A percentile compares a stretch with the other conserved stretches of the same genome.
These are phyloP conservation scores for Protomyces macrosporus DNA, from an alignment of 1,139 yeast species.

Conservation along the genomic window DNA sequence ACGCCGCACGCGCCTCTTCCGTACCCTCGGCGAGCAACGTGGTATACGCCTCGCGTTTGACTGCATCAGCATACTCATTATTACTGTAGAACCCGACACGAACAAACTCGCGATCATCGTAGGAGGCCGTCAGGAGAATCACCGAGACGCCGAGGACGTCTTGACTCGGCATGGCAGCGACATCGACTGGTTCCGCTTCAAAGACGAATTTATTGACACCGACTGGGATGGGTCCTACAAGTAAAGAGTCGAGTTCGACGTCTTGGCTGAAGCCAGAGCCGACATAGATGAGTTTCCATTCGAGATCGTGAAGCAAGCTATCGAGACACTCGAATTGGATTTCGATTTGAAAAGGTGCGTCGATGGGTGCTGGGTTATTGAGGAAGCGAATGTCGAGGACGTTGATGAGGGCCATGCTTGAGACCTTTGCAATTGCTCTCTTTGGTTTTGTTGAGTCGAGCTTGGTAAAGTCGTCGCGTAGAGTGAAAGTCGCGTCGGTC, in stretches of 20 bases:
- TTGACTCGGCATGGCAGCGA: conserved; percentile 90
- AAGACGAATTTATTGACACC: conserved; percentile 91
- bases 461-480: no score
- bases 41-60: neutral
- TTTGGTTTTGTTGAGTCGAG: neutral
- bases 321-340: conserved; percentile 95
- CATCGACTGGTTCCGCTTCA: conserved; percentile 94
- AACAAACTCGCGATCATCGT: conserved; percentile 89
- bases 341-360: conserved; percentile 91
- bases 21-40: conserved; percentile 35
- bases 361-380: conserved; percentile 90
- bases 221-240: conserved; percentile 97
- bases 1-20: conserved; percentile 94
- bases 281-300: conserved; percentile 95
- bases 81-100: conserved; percentile 96
- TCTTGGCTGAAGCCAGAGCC: conserved; percentile 87
- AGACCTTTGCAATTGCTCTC: neutral
- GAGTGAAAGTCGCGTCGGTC: neutral
- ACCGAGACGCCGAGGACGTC: conserved; percentile 95
- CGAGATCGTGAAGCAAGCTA: conserved; percentile 62
- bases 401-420: conserved; percentile 45
- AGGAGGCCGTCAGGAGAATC: conserved; percentile 82
- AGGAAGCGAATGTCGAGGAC: conserved; percentile 84
- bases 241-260: conserved; percentile 87
- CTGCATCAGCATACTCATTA: conserved; percentile 58